Conservation (phyloP, 345 rosid genomes). For the Eutrema yunnanense region DNA sequence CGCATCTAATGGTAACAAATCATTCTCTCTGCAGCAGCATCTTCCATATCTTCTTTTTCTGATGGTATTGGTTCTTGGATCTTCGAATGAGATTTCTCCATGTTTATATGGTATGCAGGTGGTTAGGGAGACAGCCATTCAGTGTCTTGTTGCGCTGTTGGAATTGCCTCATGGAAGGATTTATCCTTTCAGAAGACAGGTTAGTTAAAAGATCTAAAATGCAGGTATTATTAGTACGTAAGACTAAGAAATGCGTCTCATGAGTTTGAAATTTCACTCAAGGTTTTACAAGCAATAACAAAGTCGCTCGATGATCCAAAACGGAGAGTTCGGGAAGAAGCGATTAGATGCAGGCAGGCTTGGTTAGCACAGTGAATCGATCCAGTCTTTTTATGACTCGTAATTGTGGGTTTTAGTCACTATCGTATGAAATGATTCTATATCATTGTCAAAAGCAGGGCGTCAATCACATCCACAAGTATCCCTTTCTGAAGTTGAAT, state of each 20-base stretch:
- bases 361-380: slow-evolving; percentile 41
- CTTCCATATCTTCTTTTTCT: not conserved
- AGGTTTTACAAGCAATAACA: slow-evolving; percentile 56
- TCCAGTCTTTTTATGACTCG: not conserved
- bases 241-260: not conserved
- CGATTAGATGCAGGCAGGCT: slow-evolving; percentile 70
- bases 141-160: slow-evolving; percentile 69
- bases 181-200: slow-evolving; percentile 75
- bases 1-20: slow-evolving; percentile 59
- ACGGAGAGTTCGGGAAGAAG: slow-evolving; percentile 78
- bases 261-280: not conserved
- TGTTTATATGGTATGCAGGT: slow-evolving; percentile 38
- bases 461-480: slow-evolving; percentile 14
- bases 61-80: not conserved
- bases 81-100: not conserved
- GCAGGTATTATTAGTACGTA: not conserved
- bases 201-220: slow-evolving; percentile 18
- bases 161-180: slow-evolving; percentile 63
- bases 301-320: slow-evolving; percentile 78
- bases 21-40: not conserved
- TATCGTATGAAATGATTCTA: not conserved
- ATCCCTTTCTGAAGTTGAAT: not conserved
- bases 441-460: slow-evolving; percentile 17
- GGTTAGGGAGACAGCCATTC: slow-evolving; percentile 83
- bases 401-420: not conserved